These are phyloP conservation scores for Phytophthora meadii DNA, from an alignment of 352 stramenopile species.

Conservation along the genomic window DNA sequence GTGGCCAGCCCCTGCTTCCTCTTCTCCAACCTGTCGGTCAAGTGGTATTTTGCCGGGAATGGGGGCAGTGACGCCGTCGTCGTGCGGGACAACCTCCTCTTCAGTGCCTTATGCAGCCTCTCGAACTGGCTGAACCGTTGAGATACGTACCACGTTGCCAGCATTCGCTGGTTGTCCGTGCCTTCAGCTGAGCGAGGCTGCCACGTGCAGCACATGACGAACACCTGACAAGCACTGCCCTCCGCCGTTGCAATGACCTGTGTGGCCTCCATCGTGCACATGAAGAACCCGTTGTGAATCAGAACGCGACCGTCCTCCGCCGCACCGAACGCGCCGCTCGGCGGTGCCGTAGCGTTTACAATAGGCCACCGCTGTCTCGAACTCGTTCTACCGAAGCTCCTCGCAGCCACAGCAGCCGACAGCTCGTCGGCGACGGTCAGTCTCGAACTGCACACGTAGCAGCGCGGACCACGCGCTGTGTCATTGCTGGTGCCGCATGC, in stretches of 20 bases:
- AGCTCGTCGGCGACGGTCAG: constrained; percentile 27
- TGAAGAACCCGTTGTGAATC: constrained; percentile 41
- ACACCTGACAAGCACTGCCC: constrained; percentile 37
- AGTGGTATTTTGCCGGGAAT: constrained; percentile 53
- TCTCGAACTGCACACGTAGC: constrained; percentile 40
- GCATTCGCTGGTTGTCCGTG: not conserved
- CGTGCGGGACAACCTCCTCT: constrained; percentile 31
- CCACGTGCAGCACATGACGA: constrained; percentile 50
- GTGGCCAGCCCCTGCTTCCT: constrained; percentile 40
- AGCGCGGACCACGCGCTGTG: constrained; percentile 33
- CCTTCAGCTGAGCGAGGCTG: constrained; percentile 16
- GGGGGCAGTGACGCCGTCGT: constrained; percentile 30
- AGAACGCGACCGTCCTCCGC: constrained; percentile 35
- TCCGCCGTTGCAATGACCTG: constrained; percentile 31
- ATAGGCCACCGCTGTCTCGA: constrained; percentile 14
- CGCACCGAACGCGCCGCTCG: constrained; percentile 23
- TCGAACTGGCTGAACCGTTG: constrained; percentile 60
- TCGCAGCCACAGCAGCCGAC: constrained; percentile 10
- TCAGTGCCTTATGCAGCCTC: constrained; percentile 41
- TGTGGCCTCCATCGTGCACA: constrained; percentile 39
- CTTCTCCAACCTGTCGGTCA: constrained; percentile 40
- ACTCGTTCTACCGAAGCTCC: constrained; percentile 1
- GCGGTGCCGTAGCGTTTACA: constrained; percentile 21
- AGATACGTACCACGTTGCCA: constrained; percentile 49
- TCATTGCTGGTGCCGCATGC: constrained; percentile 46